These are phyloP conservation scores for Talaromyces sp. DNA, from an alignment of 2,329 filamentous ascomycete species.

Conservation along the genomic window DNA sequence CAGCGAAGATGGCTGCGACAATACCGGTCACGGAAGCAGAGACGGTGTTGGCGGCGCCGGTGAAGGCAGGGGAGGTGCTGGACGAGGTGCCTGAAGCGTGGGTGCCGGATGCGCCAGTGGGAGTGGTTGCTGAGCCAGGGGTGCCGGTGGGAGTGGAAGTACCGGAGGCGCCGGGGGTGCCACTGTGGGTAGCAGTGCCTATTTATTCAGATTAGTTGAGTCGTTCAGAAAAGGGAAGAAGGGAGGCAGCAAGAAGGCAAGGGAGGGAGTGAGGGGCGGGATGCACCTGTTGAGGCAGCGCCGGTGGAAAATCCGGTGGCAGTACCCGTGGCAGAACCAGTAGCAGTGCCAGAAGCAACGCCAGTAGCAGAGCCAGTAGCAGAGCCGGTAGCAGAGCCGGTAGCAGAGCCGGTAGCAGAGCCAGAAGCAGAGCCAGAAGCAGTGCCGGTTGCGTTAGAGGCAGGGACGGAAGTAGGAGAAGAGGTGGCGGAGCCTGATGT, in stretches of 20 bases:
- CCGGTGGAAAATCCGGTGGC: not conserved
- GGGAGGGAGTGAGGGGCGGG: not conserved
- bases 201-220: not conserved
- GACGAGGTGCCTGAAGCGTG: constrained; percentile 23
- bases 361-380: not conserved
- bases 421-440: not conserved
- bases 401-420: not conserved
- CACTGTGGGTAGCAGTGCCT: constrained; percentile 12
- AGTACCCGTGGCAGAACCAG: not conserved
- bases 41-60: constrained; percentile 17
- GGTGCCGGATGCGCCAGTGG: constrained; percentile 22
- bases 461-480: not conserved
- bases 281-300: constrained; percentile 8
- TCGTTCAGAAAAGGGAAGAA: no score
- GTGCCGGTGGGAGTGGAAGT: constrained; percentile 26
- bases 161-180: constrained; percentile 11
- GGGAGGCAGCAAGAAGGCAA: not conserved
- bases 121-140: constrained; percentile 19
- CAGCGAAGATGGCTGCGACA: constrained; percentile 17
- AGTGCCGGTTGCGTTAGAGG: constrained; percentile 8
- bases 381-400: not conserved
- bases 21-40: constrained; percentile 20
- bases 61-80: constrained; percentile 11
- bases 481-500: constrained; percentile 9
- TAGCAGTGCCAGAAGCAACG: not conserved